Conservation (phyloP, 2,329 filamentous ascomycete genomes). For the Zelopaecilomyces penicillatus region DNA sequence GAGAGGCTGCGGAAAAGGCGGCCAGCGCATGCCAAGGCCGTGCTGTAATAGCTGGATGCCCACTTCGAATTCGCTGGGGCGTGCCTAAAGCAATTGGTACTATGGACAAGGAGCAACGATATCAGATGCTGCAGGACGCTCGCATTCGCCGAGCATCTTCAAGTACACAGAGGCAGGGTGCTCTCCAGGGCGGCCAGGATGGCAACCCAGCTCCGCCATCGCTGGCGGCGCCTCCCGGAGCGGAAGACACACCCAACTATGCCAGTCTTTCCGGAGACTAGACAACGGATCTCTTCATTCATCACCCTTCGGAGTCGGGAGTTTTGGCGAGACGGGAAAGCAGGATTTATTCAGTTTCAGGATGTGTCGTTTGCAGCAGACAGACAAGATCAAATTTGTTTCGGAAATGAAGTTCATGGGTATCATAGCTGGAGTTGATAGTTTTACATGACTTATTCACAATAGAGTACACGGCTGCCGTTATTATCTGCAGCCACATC, state of each 20-base stretch:
- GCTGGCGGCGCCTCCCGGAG: conserved; percentile 72
- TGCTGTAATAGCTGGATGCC: conserved; percentile 84
- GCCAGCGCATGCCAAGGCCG: conserved; percentile 78
- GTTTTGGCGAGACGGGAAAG: conserved; percentile 15
- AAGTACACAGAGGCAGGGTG: conserved; percentile 26
- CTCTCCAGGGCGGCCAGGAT: conserved; percentile 20
- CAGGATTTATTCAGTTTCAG: conserved; percentile 3
- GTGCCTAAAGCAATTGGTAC: conserved; percentile 85
- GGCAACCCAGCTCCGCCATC: conserved; percentile 16
- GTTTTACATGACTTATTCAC: conserved; percentile 5
- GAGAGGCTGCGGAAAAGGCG: conserved; percentile 77
- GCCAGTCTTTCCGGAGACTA: conserved; percentile 76
- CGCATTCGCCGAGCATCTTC: conserved; percentile 27
- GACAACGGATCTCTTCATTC: not conserved
- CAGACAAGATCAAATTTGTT: no score
- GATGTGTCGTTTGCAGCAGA: no score
- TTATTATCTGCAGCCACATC: conserved; percentile 22
- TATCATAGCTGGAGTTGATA: conserved; percentile 13
- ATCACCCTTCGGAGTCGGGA: conserved; percentile 18
- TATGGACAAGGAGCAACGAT: conserved; percentile 78
- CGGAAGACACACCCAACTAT: conserved; percentile 65
- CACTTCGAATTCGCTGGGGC: conserved; percentile 84
- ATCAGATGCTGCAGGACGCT: conserved; percentile 72
- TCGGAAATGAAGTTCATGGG: conserved; percentile 2
- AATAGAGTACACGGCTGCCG: conserved; percentile 6